Percentiles rank a stretch among this genome's conserved stretches.
Evolutionary conservation across 371 early-diverging fungal genomes (phyloP).

Genomic region (Mycotypha africana): DNA sequence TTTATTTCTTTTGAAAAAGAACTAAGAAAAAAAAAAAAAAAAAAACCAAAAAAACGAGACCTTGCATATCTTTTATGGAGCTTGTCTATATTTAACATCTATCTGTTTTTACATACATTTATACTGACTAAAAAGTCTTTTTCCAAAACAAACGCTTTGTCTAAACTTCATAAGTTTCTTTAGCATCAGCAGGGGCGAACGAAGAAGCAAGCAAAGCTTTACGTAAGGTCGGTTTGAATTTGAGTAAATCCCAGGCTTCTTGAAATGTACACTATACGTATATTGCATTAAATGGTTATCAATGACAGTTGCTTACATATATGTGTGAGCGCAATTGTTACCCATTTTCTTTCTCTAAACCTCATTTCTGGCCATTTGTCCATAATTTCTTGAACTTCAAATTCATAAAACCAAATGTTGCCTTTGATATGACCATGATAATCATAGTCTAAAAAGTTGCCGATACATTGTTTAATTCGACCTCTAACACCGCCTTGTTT

Average conservation of each 20-base stretch:
- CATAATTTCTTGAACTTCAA: conserved; percentile 45
- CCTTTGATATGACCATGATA: conserved; percentile 38
- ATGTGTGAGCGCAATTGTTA: too few species aligned
- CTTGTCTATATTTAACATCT: too few species aligned
- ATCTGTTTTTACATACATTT: too few species aligned
- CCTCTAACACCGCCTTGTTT: conserved; percentile 52
- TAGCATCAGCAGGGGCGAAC: conserved; percentile 13
- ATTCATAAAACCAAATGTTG: conserved; percentile 51
- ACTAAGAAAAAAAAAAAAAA: too few species aligned
- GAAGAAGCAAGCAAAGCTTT: conserved; percentile 43
- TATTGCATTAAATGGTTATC: too few species aligned
- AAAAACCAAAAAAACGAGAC: too few species aligned
- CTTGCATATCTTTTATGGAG: too few species aligned
- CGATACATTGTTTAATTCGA: conserved; percentile 32
- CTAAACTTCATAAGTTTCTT: too few species aligned
- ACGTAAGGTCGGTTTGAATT: conserved; percentile 51
- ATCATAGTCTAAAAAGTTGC: conserved; percentile 45
- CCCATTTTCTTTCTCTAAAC: conserved; percentile 53
- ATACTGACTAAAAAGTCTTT: too few species aligned
- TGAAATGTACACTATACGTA: conserved; percentile 57
- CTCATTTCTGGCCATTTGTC: conserved; percentile 54
- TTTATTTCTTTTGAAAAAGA: too few species aligned
- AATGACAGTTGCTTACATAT: too few species aligned
- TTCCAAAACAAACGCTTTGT: too few species aligned
- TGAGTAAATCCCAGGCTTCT: conserved; percentile 41